These are phyloP conservation scores for Ciborinia camelliae DNA, from an alignment of 2,329 filamentous ascomycete species.

Conservation along the genomic window DNA sequence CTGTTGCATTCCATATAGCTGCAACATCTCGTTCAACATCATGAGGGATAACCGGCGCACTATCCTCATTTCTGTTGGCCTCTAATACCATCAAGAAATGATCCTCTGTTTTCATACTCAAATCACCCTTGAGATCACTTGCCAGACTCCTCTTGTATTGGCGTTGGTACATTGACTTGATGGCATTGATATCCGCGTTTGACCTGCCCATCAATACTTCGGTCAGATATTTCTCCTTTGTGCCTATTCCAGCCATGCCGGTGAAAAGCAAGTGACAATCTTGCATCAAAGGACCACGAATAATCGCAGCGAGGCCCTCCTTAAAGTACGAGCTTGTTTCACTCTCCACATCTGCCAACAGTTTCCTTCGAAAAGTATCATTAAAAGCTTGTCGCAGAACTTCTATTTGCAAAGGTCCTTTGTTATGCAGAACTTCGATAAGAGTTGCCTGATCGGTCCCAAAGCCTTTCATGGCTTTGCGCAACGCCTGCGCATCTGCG, in stretches of 20 bases:
- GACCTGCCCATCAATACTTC: constrained; percentile 78
- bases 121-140: constrained; percentile 68
- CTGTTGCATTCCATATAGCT: constrained; percentile 73
- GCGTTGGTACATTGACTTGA: constrained; percentile 73
- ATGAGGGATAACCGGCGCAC: constrained; percentile 66
- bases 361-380: constrained; percentile 59
- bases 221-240: constrained; percentile 81
- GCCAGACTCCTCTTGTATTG: constrained; percentile 66
- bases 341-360: constrained; percentile 71
- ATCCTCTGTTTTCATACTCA: constrained; percentile 80
- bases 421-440: constrained; percentile 65
- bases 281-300: constrained; percentile 72
- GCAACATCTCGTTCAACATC: constrained; percentile 71
- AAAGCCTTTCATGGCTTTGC: constrained; percentile 88
- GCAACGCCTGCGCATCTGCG: constrained; percentile 66
- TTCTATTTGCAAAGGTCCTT: constrained; percentile 75
- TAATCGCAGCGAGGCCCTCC: constrained; percentile 69
- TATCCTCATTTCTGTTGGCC: constrained; percentile 74
- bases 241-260: constrained; percentile 75
- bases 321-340: constrained; percentile 76
- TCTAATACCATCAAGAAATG: constrained; percentile 81
- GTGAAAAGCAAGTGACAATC: constrained; percentile 70
- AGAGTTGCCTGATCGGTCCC: constrained; percentile 81
- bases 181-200: constrained; percentile 84
- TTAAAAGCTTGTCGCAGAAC: constrained; percentile 65